A percentile compares a stretch with the other conserved stretches of the same genome.
Conservation (phyloP, 2,329 filamentous ascomycete species). For the Scedosporium aurantiacum region DNA sequence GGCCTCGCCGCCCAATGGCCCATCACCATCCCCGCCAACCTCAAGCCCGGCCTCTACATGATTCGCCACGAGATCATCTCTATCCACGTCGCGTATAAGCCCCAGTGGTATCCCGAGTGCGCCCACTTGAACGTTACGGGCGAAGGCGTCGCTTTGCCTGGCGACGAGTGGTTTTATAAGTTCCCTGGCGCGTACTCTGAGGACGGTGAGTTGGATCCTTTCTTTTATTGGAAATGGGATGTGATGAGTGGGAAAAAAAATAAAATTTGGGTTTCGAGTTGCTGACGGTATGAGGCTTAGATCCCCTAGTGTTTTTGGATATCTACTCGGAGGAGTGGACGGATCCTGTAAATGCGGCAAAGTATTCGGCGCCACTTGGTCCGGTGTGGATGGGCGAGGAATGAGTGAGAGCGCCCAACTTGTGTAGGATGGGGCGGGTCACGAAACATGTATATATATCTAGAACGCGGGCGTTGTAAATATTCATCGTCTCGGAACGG, state of each 20-base stretch:
- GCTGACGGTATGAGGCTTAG: background rate
- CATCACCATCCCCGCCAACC: slow-evolving; percentile 32
- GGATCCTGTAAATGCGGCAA: slow-evolving; percentile 2
- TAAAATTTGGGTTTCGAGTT: background rate
- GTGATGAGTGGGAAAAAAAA: too few species aligned
- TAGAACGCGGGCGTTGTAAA: too few species aligned
- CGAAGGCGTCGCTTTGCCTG: slow-evolving; percentile 19
- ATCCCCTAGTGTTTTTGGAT: slow-evolving; percentile 1
- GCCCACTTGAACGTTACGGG: slow-evolving; percentile 50
- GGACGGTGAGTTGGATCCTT: background rate
- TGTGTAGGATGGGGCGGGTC: too few species aligned
- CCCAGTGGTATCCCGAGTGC: slow-evolving; percentile 46
- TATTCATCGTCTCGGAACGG: too few species aligned
- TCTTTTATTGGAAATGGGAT: background rate
- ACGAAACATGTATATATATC: too few species aligned
- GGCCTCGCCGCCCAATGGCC: slow-evolving; percentile 36
- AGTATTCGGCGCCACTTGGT: slow-evolving; percentile 2
- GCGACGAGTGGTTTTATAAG: background rate
- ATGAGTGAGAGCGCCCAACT: background rate
- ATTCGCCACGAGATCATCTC: slow-evolving; percentile 45
- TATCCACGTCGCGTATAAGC: slow-evolving; percentile 34
- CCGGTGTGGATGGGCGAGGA: slow-evolving; percentile 3
- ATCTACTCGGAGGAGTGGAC: slow-evolving; percentile 7
- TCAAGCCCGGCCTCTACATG: slow-evolving; percentile 40
- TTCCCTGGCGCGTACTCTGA: slow-evolving; percentile 4